Evolutionary conservation across 768 basidiomycete genomes (phyloP), one percentile per base, ranked within the genome.

Genomic region (Leccinum truebloodii): DNA sequence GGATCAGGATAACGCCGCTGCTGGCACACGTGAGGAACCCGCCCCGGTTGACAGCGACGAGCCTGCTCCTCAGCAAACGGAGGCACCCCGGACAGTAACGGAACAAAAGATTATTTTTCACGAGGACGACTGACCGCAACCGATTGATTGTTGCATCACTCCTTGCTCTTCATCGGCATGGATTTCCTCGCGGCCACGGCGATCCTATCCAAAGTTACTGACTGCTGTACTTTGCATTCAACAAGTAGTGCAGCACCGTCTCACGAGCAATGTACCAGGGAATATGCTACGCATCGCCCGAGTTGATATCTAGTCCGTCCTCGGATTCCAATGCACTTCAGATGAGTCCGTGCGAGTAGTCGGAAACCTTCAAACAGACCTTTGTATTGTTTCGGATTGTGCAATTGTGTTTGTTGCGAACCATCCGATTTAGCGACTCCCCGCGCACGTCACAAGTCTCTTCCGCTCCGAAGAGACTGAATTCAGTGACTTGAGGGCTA

Each of bases 21-120:
- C 55, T 18, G 48, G 22, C 37, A 22, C 34, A 20, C 48, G 4
- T 16, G 61, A 64, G 30, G 63, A 61, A 51, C 63, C 20, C 14
- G 20, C 18, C 12, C 24, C 30, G 7, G 49, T 35, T 32, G 55
- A 37, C 28, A 41, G 54, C 46, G 56, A 62, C 22, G 61, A 62
- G 52, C 30, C 52, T 20, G 37, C 37, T 16, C 51, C 51, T 16
- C 59, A 51, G 37, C 48, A 16, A 3, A 55, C 60, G 24, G 67
- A 64, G 54, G 58, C 53, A 28, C 54, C 59, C 28, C 55, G 54
- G 30, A 66, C 79, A 55, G 67, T 74, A 26, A 73, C 78, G 20
- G 73, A 71, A 41, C 73, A 75, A 28, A 77, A 71, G 50, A 80
- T 85, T 58, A 71, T 63, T n/a, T n/a, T 85, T 55, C 80, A 84